phyloP scores from a whole-genome alignment of 2,329 filamentous ascomycete species.

The Trichoderma afroharzianum region DNA sequence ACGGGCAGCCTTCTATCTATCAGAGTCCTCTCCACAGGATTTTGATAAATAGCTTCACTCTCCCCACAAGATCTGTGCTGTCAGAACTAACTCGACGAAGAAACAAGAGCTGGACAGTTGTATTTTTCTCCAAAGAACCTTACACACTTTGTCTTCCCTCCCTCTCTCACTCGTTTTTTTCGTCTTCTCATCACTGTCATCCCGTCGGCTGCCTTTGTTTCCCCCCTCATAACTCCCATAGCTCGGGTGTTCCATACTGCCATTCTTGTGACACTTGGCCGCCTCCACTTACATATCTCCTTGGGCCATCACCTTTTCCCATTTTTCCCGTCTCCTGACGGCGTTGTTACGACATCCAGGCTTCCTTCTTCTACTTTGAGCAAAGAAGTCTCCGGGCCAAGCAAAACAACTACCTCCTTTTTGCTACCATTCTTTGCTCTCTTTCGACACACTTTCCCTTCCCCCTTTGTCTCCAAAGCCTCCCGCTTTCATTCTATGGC shows the following conservation, averaged over 20 bases:
- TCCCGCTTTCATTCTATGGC: conserved; percentile 24
- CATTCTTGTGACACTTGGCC: conserved; percentile 19
- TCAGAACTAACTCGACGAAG: background rate
- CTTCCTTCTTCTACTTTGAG: background rate
- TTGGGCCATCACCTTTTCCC: conserved; percentile 11
- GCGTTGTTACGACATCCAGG: conserved; percentile 13
- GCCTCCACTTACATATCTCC: conserved; percentile 19
- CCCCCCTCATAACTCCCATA: conserved; percentile 2
- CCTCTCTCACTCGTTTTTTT: background rate
- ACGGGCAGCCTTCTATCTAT: conserved; percentile 6
- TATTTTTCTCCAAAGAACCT: background rate
- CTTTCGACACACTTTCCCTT: background rate
- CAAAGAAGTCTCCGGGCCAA: background rate
- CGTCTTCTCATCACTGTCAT: conserved; percentile 13
- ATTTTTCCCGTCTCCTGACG: conserved; percentile 1
- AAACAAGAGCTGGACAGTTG: background rate
- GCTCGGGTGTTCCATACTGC: conserved; percentile 18
- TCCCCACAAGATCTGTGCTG: background rate
- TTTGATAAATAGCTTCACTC: background rate
- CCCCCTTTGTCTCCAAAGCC: background rate
- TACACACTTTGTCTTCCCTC: background rate
- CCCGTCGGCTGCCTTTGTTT: conserved; percentile 11
- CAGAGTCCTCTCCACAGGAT: background rate
- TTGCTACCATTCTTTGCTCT: background rate
- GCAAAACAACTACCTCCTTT: background rate